Conservation (phyloP, 345 rosid species). For the Erysimum cheiranthoides region DNA sequence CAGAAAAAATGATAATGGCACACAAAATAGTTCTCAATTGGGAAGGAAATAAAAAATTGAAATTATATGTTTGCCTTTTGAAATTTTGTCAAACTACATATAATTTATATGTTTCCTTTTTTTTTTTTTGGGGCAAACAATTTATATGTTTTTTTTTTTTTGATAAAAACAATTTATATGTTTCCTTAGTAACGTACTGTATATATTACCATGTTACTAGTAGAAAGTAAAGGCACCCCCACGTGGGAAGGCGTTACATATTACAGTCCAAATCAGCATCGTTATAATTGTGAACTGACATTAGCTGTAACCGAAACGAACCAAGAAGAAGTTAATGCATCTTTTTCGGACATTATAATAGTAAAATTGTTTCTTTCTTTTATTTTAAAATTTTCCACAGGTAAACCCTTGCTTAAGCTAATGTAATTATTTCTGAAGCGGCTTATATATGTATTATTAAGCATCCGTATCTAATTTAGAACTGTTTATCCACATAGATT, state of each 20-base stretch:
- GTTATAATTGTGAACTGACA: constrained; percentile 34
- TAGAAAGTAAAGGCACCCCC: constrained; percentile 8
- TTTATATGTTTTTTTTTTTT: no score
- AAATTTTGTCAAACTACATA: no score
- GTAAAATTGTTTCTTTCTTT: background rate
- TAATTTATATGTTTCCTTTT: background rate
- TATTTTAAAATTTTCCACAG: background rate
- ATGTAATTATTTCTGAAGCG: background rate
- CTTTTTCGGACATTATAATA: background rate
- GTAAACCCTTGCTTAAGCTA: background rate
- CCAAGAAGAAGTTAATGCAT: constrained; percentile 30
- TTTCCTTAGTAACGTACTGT: background rate
- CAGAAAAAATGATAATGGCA: no score
- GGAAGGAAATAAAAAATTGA: background rate
- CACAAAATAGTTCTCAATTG: background rate
- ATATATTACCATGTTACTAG: background rate
- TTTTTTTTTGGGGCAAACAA: no score
- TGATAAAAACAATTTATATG: no score
- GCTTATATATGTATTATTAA: background rate
- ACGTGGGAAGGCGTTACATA: constrained; percentile 39
- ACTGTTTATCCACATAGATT: background rate
- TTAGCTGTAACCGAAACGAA: constrained; percentile 36
- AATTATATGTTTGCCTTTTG: background rate
- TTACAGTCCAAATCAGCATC: constrained; percentile 40
- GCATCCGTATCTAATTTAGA: background rate